Conservation (phyloP, 805 yeast species). For the Kuraishia cidri region DNA sequence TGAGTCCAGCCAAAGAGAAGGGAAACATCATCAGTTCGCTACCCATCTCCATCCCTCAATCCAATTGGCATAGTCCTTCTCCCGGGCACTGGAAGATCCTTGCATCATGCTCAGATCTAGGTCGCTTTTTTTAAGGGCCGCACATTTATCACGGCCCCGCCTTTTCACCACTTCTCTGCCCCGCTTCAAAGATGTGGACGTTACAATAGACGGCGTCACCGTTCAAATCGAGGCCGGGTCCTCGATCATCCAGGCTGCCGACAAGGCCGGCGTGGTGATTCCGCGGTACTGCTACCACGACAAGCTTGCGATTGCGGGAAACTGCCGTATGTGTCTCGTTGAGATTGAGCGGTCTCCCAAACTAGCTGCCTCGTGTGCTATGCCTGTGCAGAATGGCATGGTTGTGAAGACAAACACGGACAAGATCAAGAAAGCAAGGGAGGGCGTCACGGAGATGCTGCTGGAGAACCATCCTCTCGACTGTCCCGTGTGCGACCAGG, state of each 20-base stretch:
- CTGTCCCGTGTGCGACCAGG: constrained; percentile 91
- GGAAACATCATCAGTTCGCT: no score
- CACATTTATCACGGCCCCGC: no score
- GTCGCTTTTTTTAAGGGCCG: no score
- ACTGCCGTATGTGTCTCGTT: constrained; percentile 89
- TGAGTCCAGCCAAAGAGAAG: no score
- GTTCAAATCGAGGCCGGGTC: constrained; percentile 81
- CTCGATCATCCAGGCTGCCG: constrained; percentile 85
- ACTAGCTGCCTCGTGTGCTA: constrained; percentile 84
- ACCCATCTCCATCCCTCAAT: no score
- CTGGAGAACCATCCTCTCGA: constrained; percentile 86
- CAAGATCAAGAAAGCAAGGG: constrained; percentile 74
- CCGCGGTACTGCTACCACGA: constrained; percentile 92
- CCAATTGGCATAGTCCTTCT: no score
- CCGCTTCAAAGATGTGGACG: constrained; percentile 2
- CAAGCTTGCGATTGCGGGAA: constrained; percentile 84
- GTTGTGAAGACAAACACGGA: constrained; percentile 74
- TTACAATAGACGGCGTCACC: constrained; percentile 59
- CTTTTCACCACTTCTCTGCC: no score
- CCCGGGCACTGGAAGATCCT: no score
- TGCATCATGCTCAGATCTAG: no score
- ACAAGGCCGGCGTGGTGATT: constrained; percentile 79
- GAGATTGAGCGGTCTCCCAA: constrained; percentile 87
- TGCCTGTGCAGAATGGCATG: constrained; percentile 89
- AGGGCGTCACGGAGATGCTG: constrained; percentile 85